These are phyloP conservation scores for Chytriomyces confervae DNA, from an alignment of 192 early-diverging fungal species.

Conservation along the genomic window DNA sequence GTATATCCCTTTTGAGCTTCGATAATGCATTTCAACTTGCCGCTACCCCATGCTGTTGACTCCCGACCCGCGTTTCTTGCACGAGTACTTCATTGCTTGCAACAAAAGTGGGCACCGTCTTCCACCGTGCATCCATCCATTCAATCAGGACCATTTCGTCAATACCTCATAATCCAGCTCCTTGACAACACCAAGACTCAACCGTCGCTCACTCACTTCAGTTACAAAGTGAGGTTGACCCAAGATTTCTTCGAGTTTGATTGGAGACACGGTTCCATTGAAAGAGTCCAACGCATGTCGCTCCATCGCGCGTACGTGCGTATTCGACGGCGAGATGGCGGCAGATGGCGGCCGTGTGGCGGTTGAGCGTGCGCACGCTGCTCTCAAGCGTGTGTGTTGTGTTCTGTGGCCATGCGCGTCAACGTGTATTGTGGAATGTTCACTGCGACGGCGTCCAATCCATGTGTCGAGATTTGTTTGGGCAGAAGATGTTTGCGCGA, in stretches of 20 bases:
- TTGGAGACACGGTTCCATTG: constrained; percentile 49
- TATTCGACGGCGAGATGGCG: constrained; percentile 73
- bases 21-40: too few relatives aligned
- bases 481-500: constrained; percentile 77
- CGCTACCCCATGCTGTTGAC: constrained; percentile 22
- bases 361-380: constrained; percentile 75
- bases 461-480: constrained; percentile 76
- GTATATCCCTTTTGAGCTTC: too few relatives aligned
- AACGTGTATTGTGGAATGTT: constrained; percentile 62
- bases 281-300: constrained; percentile 42
- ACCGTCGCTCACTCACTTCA: too few relatives aligned
- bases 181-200: too few relatives aligned
- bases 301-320: constrained; percentile 65
- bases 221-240: too few relatives aligned
- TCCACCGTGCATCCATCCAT: too few relatives aligned
- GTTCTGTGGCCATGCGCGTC: constrained; percentile 67
- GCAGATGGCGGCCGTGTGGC: constrained; percentile 72
- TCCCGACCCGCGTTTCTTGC: too few relatives aligned
- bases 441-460: constrained; percentile 50
- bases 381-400: too few relatives aligned
- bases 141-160: too few relatives aligned
- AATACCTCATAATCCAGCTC: too few relatives aligned
- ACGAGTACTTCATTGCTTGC: too few relatives aligned
- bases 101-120: too few relatives aligned
- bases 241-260: constrained; percentile 67